phyloP scores from a whole-genome alignment of 306 rosid genomes.

The Crotalaria pallida region DNA sequence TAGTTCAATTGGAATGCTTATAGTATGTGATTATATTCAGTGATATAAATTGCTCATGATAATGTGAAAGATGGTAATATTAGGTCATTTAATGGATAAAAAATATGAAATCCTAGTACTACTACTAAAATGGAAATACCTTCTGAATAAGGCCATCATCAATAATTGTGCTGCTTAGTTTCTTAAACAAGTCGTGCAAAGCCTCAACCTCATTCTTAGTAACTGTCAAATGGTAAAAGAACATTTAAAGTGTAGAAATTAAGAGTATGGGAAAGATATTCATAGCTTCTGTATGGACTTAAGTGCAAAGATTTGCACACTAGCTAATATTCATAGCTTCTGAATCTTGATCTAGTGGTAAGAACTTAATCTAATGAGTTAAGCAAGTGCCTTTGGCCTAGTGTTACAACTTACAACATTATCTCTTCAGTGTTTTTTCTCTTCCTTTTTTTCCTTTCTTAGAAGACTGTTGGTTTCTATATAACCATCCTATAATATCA shows the following conservation, averaged over 20 bases:
- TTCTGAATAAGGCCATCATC: slow-evolving; percentile 63
- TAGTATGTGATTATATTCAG: neutral
- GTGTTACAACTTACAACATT: neutral
- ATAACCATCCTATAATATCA: neutral
- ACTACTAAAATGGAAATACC: slow-evolving; percentile 38
- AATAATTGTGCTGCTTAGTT: slow-evolving; percentile 50
- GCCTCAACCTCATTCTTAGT: slow-evolving; percentile 79
- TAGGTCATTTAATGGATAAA: neutral
- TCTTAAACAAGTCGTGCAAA: slow-evolving; percentile 49
- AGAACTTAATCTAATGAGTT: neutral
- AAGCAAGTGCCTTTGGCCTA: neutral
- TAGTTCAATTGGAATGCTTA: neutral
- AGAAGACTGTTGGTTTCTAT: neutral
- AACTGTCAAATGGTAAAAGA: slow-evolving; percentile 41
- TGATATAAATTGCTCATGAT: neutral
- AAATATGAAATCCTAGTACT: neutral
- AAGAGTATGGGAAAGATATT: neutral
- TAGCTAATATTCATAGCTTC: no score
- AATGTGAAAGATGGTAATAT: neutral
- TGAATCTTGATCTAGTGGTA: neutral
- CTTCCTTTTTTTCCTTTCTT: neutral
- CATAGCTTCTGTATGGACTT: neutral
- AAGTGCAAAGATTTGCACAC: no score
- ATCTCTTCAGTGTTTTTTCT: no score
- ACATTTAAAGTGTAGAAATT: neutral